phyloP scores from a whole-genome alignment of 805 yeast genomes.

The Saccharomycopsis sp. region DNA sequence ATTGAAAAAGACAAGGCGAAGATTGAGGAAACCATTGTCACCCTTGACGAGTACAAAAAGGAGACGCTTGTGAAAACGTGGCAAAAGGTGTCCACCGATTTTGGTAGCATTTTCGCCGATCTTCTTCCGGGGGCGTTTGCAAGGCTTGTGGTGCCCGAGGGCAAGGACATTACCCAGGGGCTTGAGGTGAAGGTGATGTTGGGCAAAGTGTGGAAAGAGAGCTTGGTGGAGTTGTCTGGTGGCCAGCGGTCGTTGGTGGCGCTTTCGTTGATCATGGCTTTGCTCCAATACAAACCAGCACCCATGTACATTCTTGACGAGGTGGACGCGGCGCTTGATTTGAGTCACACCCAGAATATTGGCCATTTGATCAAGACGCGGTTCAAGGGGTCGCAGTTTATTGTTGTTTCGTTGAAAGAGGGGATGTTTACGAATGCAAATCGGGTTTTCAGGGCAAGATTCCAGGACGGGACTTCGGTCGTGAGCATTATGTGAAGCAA shows the following conservation, averaged over 20 bases:
- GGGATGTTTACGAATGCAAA: constrained; percentile 98
- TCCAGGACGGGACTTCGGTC: constrained; percentile 94
- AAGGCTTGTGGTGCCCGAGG: constrained; percentile 72
- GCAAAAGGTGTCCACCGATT: constrained; percentile 78
- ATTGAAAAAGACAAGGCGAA: constrained; percentile 84
- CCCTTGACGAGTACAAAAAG: constrained; percentile 76
- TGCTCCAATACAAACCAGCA: constrained; percentile 92
- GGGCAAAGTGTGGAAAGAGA: constrained; percentile 93
- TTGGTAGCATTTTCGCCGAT: constrained; percentile 84
- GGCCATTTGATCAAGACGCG: constrained; percentile 94
- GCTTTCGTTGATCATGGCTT: constrained; percentile 80
- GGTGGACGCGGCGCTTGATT: constrained; percentile 96
- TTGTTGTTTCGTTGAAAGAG: constrained; percentile 92
- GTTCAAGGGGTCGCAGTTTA: constrained; percentile 92
- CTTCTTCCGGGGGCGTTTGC: constrained; percentile 85
- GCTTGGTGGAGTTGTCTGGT: constrained; percentile 89
- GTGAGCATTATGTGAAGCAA: constrained; percentile 56
- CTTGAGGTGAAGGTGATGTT: constrained; percentile 81
- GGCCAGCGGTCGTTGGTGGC: constrained; percentile 96
- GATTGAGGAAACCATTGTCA: constrained; percentile 78
- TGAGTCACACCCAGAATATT: constrained; percentile 94
- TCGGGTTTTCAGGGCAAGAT: constrained; percentile 83
- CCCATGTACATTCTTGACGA: constrained; percentile 97
- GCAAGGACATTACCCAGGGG: constrained; percentile 81
- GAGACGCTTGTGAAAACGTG: constrained; percentile 78